Conservation (phyloP, 495 filamentous ascomycete genomes). For the Penicillium samsonianum region DNA sequence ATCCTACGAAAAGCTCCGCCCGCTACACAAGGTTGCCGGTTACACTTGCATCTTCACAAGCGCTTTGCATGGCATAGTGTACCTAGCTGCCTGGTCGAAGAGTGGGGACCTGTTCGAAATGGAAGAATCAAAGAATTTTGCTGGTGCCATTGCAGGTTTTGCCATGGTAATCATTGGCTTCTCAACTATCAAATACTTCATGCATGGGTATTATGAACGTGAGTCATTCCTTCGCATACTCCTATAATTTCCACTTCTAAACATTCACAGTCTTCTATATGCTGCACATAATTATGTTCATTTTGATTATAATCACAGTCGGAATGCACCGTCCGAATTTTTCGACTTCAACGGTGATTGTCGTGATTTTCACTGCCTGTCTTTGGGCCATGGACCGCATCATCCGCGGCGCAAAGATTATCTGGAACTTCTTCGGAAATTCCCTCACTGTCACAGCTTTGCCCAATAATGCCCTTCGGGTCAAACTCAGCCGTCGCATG, state of each 20-base stretch:
- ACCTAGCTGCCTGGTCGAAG: conserved; percentile 35
- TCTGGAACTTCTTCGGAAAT: conserved; percentile 53
- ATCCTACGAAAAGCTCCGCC: conserved; percentile 61
- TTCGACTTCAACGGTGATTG: conserved; percentile 37
- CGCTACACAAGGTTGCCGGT: conserved; percentile 57
- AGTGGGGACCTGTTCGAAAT: conserved; percentile 25
- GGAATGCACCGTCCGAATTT: conserved; percentile 55
- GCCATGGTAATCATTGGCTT: conserved; percentile 44
- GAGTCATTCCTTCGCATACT: neutral
- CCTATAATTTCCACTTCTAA: neutral
- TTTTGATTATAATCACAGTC: conserved; percentile 52
- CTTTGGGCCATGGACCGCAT: conserved; percentile 55
- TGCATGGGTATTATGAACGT: conserved; percentile 50
- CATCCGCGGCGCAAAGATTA: conserved; percentile 45
- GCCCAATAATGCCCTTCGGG: conserved; percentile 54
- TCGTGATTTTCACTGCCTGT: conserved; percentile 43
- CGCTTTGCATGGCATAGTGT: conserved; percentile 46
- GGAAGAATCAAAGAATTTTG: conserved; percentile 38
- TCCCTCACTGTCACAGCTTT: conserved; percentile 54
- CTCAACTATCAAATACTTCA: conserved; percentile 28
- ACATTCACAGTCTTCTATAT: conserved; percentile 49
- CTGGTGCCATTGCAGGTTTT: conserved; percentile 49
- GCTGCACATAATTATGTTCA: conserved; percentile 52
- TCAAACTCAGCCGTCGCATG: conserved; percentile 50
- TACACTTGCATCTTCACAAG: conserved; percentile 50